Base-by-base conservation (phyloP, 106 monocot species). In the Narthecium ossifragum region DNA sequence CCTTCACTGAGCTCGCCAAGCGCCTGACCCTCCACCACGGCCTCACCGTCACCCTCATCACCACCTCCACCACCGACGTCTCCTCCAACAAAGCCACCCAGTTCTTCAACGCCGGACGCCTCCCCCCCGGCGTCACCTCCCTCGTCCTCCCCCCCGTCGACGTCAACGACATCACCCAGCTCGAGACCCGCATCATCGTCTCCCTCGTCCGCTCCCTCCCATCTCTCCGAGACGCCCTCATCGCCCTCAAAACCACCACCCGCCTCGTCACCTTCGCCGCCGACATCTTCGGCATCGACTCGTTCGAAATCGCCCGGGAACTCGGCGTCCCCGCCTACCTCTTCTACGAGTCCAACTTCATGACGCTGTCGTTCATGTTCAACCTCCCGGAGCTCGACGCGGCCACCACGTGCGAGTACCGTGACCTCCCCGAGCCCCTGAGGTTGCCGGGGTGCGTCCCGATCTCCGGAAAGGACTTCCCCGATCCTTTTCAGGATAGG, bases 391-490 rank as follows among this genome's bases (percentile, higher is more conserved):
- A 47, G 28, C 63, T 72, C 5, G 72, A 57, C 48, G 6, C 6
- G 2, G 36, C 15, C 5, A 17, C 28, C 34, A 2, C n/a, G 4
- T 34, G 72, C 46, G 57, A 61, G 48, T 64, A 24, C 27, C 5
- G 6, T 4, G 57, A 72, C 57, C 31, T 28, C 10, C 48, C 46
- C 5, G 57, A 50, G 18, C 55, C 48, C 7, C 4, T 64, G 13
- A n/a, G 33, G 15, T 33, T 72, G 6, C 72, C 64, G 4, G 64
- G 72, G 0, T 72, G 72, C 46, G 12, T 57, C 24, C 72, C 72
- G 10, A 0, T 72, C 34, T 15, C 26, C 3, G 49, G 55, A 3
- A 46, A 21, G n/a, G 72, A 72, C 3, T 26, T 72, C 7, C 1
- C 41, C 12, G 72, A 64, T 18, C 56, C 57, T 8, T 1, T 51